Conservation (phyloP, 345 rosid species). For the Capsella bursapastoris region DNA sequence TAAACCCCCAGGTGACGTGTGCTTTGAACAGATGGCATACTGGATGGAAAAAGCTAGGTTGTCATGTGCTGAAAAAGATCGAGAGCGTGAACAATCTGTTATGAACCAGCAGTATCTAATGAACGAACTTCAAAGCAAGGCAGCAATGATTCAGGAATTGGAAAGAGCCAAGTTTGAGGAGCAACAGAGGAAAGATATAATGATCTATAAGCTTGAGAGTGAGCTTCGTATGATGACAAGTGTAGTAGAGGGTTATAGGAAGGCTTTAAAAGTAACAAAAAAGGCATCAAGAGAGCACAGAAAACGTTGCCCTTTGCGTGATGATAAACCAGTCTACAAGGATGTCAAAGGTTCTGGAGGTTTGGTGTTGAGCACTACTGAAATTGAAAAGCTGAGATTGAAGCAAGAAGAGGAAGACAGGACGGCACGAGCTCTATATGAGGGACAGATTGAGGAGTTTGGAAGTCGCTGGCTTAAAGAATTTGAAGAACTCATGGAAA, state of each 20-base stretch:
- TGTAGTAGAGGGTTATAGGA: conserved; percentile 75
- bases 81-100: conserved; percentile 47
- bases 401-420: conserved; percentile 79
- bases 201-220: conserved; percentile 67
- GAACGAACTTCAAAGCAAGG: conserved; percentile 58
- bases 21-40: conserved; percentile 56
- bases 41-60: conserved; percentile 58
- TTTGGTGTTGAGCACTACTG: conserved; percentile 67
- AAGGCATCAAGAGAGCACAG: conserved; percentile 70
- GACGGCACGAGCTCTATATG: conserved; percentile 42
- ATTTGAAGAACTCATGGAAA: conserved; percentile 45
- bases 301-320: conserved; percentile 55
- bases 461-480: conserved; percentile 47
- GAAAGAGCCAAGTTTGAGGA: conserved; percentile 66
- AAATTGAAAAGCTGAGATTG: conserved; percentile 67
- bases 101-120: conserved; percentile 61
- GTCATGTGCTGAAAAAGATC: conserved; percentile 53
- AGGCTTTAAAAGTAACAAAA: conserved; percentile 69
- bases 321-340: conserved; percentile 65
- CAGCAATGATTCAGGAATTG: conserved; percentile 56
- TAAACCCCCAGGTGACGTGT: conserved; percentile 53
- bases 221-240: conserved; percentile 75
- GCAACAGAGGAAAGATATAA: conserved; percentile 55
- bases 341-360: conserved; percentile 82
- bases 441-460: conserved; percentile 61